Percentiles rank a stretch among this genome's conserved stretches.
Conservation (phyloP, 2,329 filamentous ascomycete genomes). For the Fusarium anthophilum region DNA sequence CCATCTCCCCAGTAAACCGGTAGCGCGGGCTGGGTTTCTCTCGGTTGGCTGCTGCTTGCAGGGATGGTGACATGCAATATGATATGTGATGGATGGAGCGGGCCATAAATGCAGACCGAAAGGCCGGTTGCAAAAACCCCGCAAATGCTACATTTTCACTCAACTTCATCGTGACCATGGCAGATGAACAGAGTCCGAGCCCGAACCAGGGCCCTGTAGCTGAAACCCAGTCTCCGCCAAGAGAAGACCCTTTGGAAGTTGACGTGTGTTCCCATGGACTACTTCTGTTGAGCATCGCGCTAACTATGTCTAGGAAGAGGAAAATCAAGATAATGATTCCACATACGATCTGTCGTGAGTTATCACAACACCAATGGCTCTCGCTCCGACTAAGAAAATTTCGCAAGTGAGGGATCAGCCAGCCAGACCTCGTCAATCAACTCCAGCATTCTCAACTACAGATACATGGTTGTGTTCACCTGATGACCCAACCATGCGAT, state of each 20-base stretch:
- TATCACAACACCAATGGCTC: not conserved
- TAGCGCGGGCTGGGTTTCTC: not conserved
- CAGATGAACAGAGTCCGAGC: not conserved
- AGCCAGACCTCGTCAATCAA: not conserved
- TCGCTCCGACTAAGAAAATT: accelerated
- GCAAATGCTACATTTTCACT: not conserved
- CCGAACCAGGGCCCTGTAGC: not conserved
- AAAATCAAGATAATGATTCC: not conserved
- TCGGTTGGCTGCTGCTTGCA: not conserved
- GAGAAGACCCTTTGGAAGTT: not conserved
- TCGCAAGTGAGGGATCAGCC: not conserved
- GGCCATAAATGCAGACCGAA: not conserved
- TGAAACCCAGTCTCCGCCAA: not conserved
- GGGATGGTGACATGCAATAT: not conserved
- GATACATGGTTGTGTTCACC: not conserved
- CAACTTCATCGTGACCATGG: not conserved
- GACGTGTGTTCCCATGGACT: not conserved
- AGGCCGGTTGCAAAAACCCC: not conserved
- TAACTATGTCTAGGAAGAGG: not conserved
- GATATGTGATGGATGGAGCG: not conserved
- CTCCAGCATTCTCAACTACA: not conserved
- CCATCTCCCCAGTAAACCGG: not conserved
- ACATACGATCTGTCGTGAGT: not conserved
- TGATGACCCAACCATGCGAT: not conserved
- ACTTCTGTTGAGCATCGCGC: not conserved